Evolutionary conservation across 805 yeast genomes (phyloP), one percentile per base, ranked within the genome.

Genomic region (Torulaspora maleeae): DNA sequence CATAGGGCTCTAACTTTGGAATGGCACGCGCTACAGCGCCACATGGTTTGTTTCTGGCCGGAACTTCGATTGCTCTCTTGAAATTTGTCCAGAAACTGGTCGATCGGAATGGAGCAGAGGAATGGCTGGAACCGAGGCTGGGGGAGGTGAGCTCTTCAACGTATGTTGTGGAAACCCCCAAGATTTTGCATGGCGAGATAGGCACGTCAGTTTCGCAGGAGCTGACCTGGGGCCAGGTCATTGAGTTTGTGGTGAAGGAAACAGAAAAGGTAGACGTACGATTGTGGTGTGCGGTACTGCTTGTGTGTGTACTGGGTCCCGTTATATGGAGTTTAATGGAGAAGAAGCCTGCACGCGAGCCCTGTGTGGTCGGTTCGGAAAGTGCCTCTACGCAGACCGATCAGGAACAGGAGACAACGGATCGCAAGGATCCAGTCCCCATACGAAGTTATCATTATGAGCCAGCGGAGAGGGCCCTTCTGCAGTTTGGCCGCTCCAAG

Each of bases 1-100:
- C 11, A 19, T 15, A 15, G 35, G 17, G 20, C 35, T 32, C 20
- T 19, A 32, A 19, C 10, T 32, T 8, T 16, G 17, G 35, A 11
- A 54, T 54, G 59, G 48, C 54, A 16, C 49, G 56, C 17, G 51
- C 51, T 27, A 54, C 59, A 11, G 52, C 53, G 20, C 30, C 55
- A 15, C 54, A 44, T 16, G 42, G 50, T 15, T 28, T 48, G 6
- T 35, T 54, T 15, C 48, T 53, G 5, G 20, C 54, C 8, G 54
- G 59, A 15, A 48, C 47, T 3, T 52, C 59, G 10, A 19, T 49
- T 36, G 54, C 52, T 7, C 25, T 56, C 22, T 32, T 51, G 12
- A 53, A 44, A 33, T 52, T 57, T 15, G 29, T 56, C 2, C 28
- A 48, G 22, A 43, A 41, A 16, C 10, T 48, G n/a, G 12, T 51